These are phyloP conservation scores for Mucor sp. DNA, from an alignment of 371 early-diverging fungal species.

Conservation along the genomic window DNA sequence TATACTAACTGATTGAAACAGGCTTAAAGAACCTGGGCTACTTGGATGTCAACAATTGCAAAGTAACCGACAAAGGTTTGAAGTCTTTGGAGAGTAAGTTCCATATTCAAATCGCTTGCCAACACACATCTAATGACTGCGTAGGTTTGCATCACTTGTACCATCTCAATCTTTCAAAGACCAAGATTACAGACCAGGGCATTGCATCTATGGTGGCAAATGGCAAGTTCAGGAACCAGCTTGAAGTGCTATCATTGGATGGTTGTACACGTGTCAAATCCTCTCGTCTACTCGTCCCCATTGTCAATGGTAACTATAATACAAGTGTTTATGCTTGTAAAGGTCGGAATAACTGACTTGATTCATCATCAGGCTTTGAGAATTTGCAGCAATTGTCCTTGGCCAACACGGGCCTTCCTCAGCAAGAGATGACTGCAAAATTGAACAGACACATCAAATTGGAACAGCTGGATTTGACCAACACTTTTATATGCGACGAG, in stretches of 20 bases:
- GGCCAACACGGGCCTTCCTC: constrained; percentile 19
- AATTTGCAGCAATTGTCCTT: constrained; percentile 30
- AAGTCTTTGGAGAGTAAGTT: constrained; percentile 30
- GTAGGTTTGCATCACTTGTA: constrained; percentile 27
- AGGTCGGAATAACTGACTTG: neutral
- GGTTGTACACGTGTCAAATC: constrained; percentile 32
- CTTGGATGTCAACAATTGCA: constrained; percentile 45
- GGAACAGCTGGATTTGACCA: constrained; percentile 31
- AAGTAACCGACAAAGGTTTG: constrained; percentile 43
- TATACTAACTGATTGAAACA: neutral
- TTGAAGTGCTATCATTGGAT: constrained; percentile 29
- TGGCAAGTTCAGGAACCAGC: constrained; percentile 18
- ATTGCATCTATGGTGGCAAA: constrained; percentile 17
- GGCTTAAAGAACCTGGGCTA: constrained; percentile 38
- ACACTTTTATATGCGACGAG: constrained; percentile 28
- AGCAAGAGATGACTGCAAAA: constrained; percentile 9
- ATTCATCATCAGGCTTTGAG: constrained; percentile 19
- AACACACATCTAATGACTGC: neutral
- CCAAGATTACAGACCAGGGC: constrained; percentile 40
- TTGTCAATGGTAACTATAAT: constrained; percentile 27
- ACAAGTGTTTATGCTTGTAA: no score
- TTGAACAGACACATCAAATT: constrained; percentile 6
- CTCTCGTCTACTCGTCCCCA: constrained; percentile 6
- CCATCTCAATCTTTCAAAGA: constrained; percentile 39
- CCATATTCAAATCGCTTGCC: no score